Base-by-base conservation (phyloP, 1,284 basidiomycete genomes). In the Meripilus lineatus region DNA sequence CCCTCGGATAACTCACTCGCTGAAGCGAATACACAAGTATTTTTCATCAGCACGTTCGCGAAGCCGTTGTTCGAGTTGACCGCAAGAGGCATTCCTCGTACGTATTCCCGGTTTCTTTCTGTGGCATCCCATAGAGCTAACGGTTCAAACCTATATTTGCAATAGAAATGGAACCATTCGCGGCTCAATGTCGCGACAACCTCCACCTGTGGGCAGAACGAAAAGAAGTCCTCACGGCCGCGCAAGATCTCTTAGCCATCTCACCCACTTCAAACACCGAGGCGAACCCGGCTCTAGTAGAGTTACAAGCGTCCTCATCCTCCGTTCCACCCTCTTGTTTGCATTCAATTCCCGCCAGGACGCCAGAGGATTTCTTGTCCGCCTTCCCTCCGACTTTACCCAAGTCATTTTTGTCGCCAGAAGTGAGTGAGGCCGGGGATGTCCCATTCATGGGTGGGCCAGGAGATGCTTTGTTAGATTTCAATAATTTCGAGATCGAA, bases 21-120 rank as follows among this genome's bases (percentile, higher is more conserved):
- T 20, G 88, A 91, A 65, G 92, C 90, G 15, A 79, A 80, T 51
- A 82, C 83, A 3, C 93, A 97, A 62, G 81, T 96, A n/a, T 90
- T 83, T 53, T 97, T 97, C 63, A 89, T 93, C 54, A 79, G 76
- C 45, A 71, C 76, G 2, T 96, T 91, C 61, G 87, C 84, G 25
- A 79, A 80, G 53, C 93, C 93, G 1, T 70, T 97, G 15, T 81
- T 95, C 48, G 79, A 88, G 52, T 69, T 89, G 20, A 81, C 85
- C 4, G 74, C 82, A 2, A 68, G 71, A 40, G 84, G 80, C 8
- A 71, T 95, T 40, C 88, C 90, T 38, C 79, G 88, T 89, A 52
- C 49, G 75, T 67, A 18, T 14, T 42, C 32, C 18, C 30, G 32
- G 15, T 10, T 34, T 3, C 18, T 28, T 20, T 47, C 23, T 18